Evolutionary conservation across 805 yeast species (phyloP), one percentile per base, ranked within the genome.

Genomic region (Debaryomyces tyrocola): DNA sequence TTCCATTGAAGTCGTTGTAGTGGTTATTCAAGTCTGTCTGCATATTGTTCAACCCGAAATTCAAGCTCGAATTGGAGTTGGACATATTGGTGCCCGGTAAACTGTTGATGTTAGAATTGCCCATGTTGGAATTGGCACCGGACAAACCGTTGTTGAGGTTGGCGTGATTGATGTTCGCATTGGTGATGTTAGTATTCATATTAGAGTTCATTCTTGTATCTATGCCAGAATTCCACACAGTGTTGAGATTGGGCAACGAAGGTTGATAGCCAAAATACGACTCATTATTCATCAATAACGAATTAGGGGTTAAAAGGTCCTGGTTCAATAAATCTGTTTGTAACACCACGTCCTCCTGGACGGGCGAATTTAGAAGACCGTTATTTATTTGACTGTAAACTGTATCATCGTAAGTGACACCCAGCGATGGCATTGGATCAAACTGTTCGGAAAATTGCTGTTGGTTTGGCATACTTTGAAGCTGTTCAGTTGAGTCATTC

Each of bases 401-500:
- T 2, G 34, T 4, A 31, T 31, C 34, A 14, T 31, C 34, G 9
- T 31, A 31, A 2, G 34, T 12, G 6, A 31, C 4, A 7, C 34
- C 34, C 11, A 4, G 34, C 7, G 38, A 35, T 17, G 38, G n/a
- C 12, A 17, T 35, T 7, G 27, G 31, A 4, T 20, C 17, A 18
- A n/a, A 11, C 17, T n/a, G 28, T 17, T 20, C n/a, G 9, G 40
- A 4, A 5, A 17, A 11, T 14, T 8, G 41, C 31, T 12, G 20
- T 29, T 24, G 37, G 27, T 28, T n/a, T n/a, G 12, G 29, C 17
- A 27, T 14, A 20, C 11, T 14, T 10, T 37, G 36, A 11, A 21
- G 17, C 21, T 37, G 43, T 12, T 49, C 44, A 11, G 31, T 43
- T 24, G 41, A 48, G 6, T 53, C 56, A 18, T 49, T 44, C 11